Percentiles rank a stretch among this genome's conserved stretches.
These are phyloP conservation scores for Solanum clarkiae DNA, from an alignment of 257 asterid species.

Conservation along the genomic window DNA sequence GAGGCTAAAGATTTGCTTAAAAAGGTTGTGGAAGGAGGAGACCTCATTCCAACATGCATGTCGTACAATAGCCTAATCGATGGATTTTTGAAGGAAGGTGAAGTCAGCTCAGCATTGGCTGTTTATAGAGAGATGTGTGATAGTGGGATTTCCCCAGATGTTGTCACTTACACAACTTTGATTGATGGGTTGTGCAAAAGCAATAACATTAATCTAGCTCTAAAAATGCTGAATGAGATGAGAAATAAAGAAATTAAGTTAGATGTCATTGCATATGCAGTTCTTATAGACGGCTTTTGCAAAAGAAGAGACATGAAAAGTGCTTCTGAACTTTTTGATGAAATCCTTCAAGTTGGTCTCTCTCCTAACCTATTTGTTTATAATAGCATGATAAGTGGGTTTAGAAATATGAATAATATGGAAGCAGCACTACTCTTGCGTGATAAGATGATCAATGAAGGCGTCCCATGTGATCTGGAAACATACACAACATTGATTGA, in stretches of 20 bases:
- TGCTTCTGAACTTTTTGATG: conserved; percentile 55
- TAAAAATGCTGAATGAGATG: conserved; percentile 50
- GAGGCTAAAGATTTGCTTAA: conserved; percentile 40
- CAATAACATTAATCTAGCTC: conserved; percentile 31
- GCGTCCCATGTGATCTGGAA: conserved; percentile 46
- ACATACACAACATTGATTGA: conserved; percentile 82
- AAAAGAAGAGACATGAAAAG: conserved; percentile 55
- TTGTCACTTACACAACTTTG: conserved; percentile 59
- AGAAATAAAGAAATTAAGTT: conserved; percentile 38
- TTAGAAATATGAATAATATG: conserved; percentile 44
- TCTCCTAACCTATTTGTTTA: conserved; percentile 50
- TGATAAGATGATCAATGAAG: conserved; percentile 41
- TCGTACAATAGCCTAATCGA: conserved; percentile 60
- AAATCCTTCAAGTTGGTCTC: conserved; percentile 49
- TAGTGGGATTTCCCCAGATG: conserved; percentile 36
- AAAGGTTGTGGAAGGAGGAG: conserved; percentile 33
- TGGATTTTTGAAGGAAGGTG: conserved; percentile 64
- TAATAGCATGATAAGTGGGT: conserved; percentile 75
- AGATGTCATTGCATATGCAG: conserved; percentile 55
- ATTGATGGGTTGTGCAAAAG: conserved; percentile 57
- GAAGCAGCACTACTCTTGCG: conserved; percentile 40
- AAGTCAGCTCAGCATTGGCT: conserved; percentile 38
- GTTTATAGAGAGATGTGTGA: conserved; percentile 48
- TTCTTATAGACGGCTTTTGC: conserved; percentile 66
- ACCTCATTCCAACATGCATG: conserved; percentile 33